Evolutionary conservation across 2,329 filamentous ascomycete species (phyloP).

Genomic region (Stemphylium vesicarium): DNA sequence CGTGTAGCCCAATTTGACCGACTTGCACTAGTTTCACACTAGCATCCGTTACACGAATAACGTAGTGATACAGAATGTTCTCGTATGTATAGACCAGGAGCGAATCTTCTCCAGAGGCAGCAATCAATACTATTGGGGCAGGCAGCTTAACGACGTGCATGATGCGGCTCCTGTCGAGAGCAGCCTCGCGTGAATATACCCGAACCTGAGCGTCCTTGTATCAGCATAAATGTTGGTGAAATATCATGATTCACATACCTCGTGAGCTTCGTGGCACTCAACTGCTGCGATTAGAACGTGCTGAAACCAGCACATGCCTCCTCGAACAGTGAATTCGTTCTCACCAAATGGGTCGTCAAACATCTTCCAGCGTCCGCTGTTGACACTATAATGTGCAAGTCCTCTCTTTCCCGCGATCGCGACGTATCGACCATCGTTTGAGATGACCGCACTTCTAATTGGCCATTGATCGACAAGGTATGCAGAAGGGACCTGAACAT

Average conservation of each 20-base stretch:
- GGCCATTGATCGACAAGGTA: conserved; percentile 96
- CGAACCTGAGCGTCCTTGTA: conserved; percentile 63
- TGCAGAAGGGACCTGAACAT: conserved; percentile 79
- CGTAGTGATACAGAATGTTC: conserved; percentile 92
- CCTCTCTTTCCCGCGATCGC: conserved; percentile 94
- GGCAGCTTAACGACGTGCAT: conserved; percentile 80
- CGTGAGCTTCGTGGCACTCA: conserved; percentile 81
- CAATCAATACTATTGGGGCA: conserved; percentile 86
- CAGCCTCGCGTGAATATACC: conserved; percentile 87
- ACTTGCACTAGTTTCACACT: conserved; percentile 84
- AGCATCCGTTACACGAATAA: conserved; percentile 75
- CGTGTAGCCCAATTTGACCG: conserved; percentile 97
- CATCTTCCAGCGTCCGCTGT: conserved; percentile 93
- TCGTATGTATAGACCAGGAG: conserved; percentile 96
- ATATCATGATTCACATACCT: conserved; percentile 55
- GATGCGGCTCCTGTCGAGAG: conserved; percentile 74
- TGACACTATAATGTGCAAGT: conserved; percentile 92
- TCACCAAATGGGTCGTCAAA: conserved; percentile 83
- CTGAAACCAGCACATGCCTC: conserved; percentile 98
- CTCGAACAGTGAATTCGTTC: conserved; percentile 88
- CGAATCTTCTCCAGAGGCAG: conserved; percentile 90
- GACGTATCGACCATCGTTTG: conserved; percentile 89
- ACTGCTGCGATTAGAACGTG: conserved; percentile 93
- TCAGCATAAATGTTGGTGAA: conserved; percentile 11
- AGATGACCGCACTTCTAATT: conserved; percentile 84